phyloP scores from a whole-genome alignment of 495 filamentous ascomycete species.

The Xylaria telfairii region DNA sequence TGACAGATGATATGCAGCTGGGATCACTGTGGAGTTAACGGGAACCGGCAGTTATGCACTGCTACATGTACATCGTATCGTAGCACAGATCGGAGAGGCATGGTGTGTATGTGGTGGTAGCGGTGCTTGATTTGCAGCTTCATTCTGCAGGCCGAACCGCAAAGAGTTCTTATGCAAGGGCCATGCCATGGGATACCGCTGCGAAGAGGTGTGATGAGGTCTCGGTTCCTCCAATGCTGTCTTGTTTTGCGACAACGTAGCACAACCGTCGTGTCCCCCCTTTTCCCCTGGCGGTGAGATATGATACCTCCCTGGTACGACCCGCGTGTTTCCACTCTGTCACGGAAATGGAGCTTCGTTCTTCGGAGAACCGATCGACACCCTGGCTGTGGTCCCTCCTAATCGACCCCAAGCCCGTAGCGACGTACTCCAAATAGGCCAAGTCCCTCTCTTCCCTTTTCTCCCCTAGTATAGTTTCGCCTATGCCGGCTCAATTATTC shows the following conservation, averaged over 20 bases:
- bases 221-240: background rate
- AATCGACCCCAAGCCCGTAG: background rate
- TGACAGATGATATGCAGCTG: conserved; percentile 20
- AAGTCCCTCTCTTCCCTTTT: background rate
- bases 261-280: background rate
- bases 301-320: background rate
- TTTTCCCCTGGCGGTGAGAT: background rate
- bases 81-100: conserved; percentile 25
- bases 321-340: background rate
- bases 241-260: conserved; percentile 3
- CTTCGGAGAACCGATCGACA: background rate
- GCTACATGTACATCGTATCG: conserved; percentile 20
- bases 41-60: conserved; percentile 23
- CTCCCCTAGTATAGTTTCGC: background rate
- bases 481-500: conserved; percentile 19
- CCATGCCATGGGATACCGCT: background rate
- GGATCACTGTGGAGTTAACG: conserved; percentile 9
- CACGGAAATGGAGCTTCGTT: background rate
- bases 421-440: background rate
- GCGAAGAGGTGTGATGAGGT: background rate
- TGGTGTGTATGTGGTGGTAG: background rate
- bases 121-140: conserved; percentile 4
- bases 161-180: background rate
- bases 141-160: background rate
- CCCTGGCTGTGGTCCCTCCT: background rate